Base-by-base conservation (phyloP, 768 basidiomycete species). In the Lactarius psammicola region DNA sequence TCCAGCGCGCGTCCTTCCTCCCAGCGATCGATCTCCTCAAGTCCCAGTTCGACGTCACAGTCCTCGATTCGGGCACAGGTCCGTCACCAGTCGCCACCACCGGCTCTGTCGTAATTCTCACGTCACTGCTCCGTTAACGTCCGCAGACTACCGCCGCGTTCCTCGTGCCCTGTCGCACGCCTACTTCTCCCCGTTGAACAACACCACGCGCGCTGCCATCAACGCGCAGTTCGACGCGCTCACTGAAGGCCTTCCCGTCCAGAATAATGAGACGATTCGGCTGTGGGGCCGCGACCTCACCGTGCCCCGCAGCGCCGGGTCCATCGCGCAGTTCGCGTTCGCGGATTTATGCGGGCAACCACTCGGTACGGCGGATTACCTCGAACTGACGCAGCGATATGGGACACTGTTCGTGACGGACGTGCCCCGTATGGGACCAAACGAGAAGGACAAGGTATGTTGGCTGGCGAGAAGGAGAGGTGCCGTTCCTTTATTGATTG, bases 41-140 rank as follows among this genome's bases (percentile, higher is more conserved):
- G 78, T 77, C 85, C 0, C 86, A 83, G 17, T 95, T 97, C 68
- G 85, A 89, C 56, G 88, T 98, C 17, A 92, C 90, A 0, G 94
- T 98, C 76, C 84, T 99, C 30, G 89, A 98, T 76, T 98, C 95
- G n/a, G 92, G 89, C 40, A 97, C 94, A 63, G 95, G 94, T 90
- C 59, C 64, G 81, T 73, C 36, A 17, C 28, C 6, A 23, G 49
- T 13, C 3, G 5, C n/a, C 31, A 31, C 34, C 1, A 11, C n/a
- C 33, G 1, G 11, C 26, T 36, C 2, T 23, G 30, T 54, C 34
- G 5, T 31, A 40, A 44, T 20, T 51, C 23, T 59, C 62, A 36
- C 59, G 30, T 51, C 36, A n/a, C 60, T 10, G 18, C 40, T 20
- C 42, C 42, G n/a, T 40, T 49, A 31, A 51, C 59, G 38, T n/a